Conservation (phyloP, 2,329 filamentous ascomycete species). For the Fusarium sp. region DNA sequence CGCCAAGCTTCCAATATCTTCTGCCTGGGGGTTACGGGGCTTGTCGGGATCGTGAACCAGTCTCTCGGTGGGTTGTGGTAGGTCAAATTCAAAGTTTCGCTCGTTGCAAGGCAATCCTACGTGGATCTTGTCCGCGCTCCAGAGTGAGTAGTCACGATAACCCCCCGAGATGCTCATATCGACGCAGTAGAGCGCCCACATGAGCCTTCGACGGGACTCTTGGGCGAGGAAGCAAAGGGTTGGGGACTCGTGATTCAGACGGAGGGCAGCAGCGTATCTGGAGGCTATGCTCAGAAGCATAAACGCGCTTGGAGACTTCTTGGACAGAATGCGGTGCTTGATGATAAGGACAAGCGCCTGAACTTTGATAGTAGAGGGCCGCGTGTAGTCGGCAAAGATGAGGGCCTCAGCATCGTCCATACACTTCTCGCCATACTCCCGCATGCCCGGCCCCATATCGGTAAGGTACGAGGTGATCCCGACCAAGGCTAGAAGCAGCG, state of each 20-base stretch:
- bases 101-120: conserved; percentile 61
- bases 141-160: conserved; percentile 62
- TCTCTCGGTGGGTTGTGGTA: conserved; percentile 68
- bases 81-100: conserved; percentile 69
- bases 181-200: conserved; percentile 63
- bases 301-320: conserved; percentile 62
- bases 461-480: conserved; percentile 71
- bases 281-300: conserved; percentile 62
- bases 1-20: conserved; percentile 70
- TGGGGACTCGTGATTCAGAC: conserved; percentile 61
- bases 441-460: conserved; percentile 67
- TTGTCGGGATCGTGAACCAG: conserved; percentile 63
- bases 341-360: conserved; percentile 63
- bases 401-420: conserved; percentile 69
- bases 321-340: conserved; percentile 62
- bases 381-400: conserved; percentile 68
- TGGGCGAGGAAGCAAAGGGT: conserved; percentile 59
- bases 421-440: conserved; percentile 68
- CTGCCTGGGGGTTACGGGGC: conserved; percentile 57
- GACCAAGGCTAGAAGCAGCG: conserved; percentile 68
- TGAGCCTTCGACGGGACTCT: conserved; percentile 60
- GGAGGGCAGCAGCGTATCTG: conserved; percentile 60
- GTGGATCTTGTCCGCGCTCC: conserved; percentile 59
- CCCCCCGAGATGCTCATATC: conserved; percentile 61
- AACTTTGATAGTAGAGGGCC: conserved; percentile 71